A percentile compares a stretch with the other conserved stretches of the same genome.
These are phyloP conservation scores for Cordyceps javanica DNA, from an alignment of 2,329 filamentous ascomycete genomes.

Conservation along the genomic window DNA sequence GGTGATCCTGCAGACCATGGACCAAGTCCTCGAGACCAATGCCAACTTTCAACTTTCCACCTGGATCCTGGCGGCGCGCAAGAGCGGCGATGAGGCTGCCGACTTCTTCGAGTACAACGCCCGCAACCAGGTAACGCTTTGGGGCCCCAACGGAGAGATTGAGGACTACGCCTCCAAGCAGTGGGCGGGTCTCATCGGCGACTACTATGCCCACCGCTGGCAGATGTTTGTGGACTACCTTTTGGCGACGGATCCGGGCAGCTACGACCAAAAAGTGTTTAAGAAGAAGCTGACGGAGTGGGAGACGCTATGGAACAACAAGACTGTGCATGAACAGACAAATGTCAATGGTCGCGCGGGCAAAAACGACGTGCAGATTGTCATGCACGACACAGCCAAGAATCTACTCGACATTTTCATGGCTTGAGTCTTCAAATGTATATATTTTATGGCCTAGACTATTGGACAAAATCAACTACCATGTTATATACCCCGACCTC, in stretches of 20 bases:
- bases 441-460: background rate
- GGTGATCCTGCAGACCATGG: conserved; percentile 3
- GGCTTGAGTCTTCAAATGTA: background rate
- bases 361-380: background rate
- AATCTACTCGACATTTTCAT: conserved; percentile 1
- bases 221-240: conserved; percentile 35
- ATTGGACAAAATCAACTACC: background rate
- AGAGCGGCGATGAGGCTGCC: conserved; percentile 15
- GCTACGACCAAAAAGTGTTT: conserved; percentile 3
- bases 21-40: conserved; percentile 9
- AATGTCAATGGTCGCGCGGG: background rate
- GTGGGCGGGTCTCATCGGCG: conserved; percentile 38
- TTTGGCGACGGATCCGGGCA: background rate
- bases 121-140: conserved; percentile 41
- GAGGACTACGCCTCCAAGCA: conserved; percentile 40
- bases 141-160: conserved; percentile 34
- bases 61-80: conserved; percentile 7
- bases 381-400: background rate
- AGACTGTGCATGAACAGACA: background rate
- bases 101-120: conserved; percentile 37
- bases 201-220: conserved; percentile 41
- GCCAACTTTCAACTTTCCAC: background rate
- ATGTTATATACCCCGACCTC: background rate
- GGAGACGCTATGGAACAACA: conserved; percentile 5
- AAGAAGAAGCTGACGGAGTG: conserved; percentile 1